A percentile compares a stretch with the other conserved stretches of the same genome.
Conservation (phyloP, 1,284 basidiomycete genomes). For the Cryptococcus sp. region DNA sequence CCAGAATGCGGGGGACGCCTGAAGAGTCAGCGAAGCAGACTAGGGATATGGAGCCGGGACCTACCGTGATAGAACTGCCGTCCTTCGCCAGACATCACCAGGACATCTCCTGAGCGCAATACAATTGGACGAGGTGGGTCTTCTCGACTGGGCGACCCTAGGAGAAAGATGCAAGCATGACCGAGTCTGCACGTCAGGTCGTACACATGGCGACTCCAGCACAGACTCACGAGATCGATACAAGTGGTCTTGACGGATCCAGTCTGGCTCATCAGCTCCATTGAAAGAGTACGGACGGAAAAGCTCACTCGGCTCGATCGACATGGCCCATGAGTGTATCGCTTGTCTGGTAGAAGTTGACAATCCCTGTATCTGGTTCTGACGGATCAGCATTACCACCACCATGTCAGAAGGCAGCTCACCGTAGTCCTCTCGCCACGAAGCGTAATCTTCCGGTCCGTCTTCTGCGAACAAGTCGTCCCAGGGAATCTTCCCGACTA, state of each 20-base stretch:
- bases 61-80: constrained; percentile 77
- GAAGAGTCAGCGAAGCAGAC: too few relatives aligned
- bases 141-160: constrained; percentile 74
- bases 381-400: neutral
- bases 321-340: constrained; percentile 91
- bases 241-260: constrained; percentile 67
- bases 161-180: constrained; percentile 76
- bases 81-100: constrained; percentile 84
- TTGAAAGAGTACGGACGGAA: too few relatives aligned
- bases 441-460: constrained; percentile 42
- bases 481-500: constrained; percentile 65
- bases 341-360: constrained; percentile 80
- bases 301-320: constrained; percentile 67
- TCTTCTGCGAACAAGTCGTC: constrained; percentile 53
- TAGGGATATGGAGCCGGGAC: too few relatives aligned
- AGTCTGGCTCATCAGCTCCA: constrained; percentile 45
- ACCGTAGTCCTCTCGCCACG: constrained; percentile 73
- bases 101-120: constrained; percentile 75
- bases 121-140: constrained; percentile 70
- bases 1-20: constrained; percentile 84
- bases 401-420: constrained; percentile 17
- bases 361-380: constrained; percentile 89
- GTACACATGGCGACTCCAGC: neutral
- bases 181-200: constrained; percentile 58
- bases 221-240: constrained; percentile 74